Percentiles rank a stretch among this genome's conserved stretches.
phyloP scores from a whole-genome alignment of 768 basidiomycete species.

The Tricholoma furcatifolium region DNA sequence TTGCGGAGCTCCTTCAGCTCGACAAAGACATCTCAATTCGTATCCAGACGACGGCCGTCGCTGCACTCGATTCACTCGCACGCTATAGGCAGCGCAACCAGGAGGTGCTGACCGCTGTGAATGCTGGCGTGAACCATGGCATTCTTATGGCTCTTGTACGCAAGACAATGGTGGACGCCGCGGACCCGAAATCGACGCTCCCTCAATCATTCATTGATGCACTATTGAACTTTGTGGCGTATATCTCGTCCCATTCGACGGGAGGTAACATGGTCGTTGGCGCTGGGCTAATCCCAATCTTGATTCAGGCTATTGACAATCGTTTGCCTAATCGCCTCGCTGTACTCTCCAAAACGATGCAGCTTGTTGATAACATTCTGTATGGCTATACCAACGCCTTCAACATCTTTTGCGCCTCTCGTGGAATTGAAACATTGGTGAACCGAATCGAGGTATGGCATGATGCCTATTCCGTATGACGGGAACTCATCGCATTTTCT shows the following conservation, averaged over 20 bases:
- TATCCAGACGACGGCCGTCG: slow-evolving; percentile 83
- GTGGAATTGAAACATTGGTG: slow-evolving; percentile 84
- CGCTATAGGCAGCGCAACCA: slow-evolving; percentile 80
- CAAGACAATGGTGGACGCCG: slow-evolving; percentile 74
- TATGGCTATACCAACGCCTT: slow-evolving; percentile 90
- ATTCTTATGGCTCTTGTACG: slow-evolving; percentile 88
- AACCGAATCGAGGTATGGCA: slow-evolving; percentile 78
- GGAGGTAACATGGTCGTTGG: slow-evolving; percentile 94
- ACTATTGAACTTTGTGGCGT: slow-evolving; percentile 81
- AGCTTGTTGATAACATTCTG: slow-evolving; percentile 87
- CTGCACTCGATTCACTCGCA: slow-evolving; percentile 87
- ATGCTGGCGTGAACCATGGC: slow-evolving; percentile 95
- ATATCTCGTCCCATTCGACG: slow-evolving; percentile 78
- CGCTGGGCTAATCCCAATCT: slow-evolving; percentile 84
- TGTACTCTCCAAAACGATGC: slow-evolving; percentile 87
- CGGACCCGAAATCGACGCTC: slow-evolving; percentile 59
- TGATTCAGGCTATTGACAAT: slow-evolving; percentile 89
- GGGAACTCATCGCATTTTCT: slow-evolving; percentile 10
- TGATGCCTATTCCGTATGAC: background rate
- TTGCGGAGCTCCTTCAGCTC: slow-evolving; percentile 87
- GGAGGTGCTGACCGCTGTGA: slow-evolving; percentile 88
- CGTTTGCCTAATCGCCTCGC: slow-evolving; percentile 63
- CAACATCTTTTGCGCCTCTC: slow-evolving; percentile 78
- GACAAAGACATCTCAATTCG: slow-evolving; percentile 67
- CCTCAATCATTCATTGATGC: slow-evolving; percentile 83